A percentile compares a stretch with the other conserved stretches of the same genome.
Conservation (phyloP, 768 basidiomycete genomes). For the Lenzites betulinus region DNA sequence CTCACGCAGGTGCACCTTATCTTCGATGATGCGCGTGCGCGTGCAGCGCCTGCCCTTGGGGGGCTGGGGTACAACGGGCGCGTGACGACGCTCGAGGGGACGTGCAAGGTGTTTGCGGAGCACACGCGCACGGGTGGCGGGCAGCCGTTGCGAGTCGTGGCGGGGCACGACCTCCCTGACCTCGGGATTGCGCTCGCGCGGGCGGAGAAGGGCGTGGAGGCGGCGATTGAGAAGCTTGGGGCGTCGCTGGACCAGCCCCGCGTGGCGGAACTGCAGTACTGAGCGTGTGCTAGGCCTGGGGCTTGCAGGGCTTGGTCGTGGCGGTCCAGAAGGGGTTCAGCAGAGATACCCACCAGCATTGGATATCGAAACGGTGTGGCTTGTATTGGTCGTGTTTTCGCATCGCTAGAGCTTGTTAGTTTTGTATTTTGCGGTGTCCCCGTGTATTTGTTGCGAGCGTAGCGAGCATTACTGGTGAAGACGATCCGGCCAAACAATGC, state of each 20-base stretch:
- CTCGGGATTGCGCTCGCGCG: conserved; percentile 29
- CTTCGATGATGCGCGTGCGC: conserved; percentile 44
- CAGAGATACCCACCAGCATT: too few relatives aligned
- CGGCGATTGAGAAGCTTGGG: conserved; percentile 27
- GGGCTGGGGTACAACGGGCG: conserved; percentile 39
- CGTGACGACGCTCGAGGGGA: conserved; percentile 34
- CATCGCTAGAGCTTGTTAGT: too few relatives aligned
- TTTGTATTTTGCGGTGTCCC: too few relatives aligned
- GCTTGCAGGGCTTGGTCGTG: too few relatives aligned
- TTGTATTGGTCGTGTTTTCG: too few relatives aligned
- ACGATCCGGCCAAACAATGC: too few relatives aligned
- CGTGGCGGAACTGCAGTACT: conserved; percentile 16
- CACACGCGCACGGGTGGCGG: conserved; percentile 30
- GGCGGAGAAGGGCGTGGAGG: conserved; percentile 30
- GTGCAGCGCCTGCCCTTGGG: conserved; percentile 35
- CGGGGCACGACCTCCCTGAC: conserved; percentile 23
- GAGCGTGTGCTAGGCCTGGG: neutral
- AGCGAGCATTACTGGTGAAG: too few relatives aligned
- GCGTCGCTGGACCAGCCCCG: conserved; percentile 13
- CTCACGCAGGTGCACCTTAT: conserved; percentile 39
- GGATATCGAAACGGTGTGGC: too few relatives aligned
- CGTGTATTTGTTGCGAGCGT: too few relatives aligned
- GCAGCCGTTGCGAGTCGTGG: conserved; percentile 28
- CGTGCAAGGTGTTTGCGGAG: conserved; percentile 39
- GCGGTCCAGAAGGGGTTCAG: too few relatives aligned